phyloP scores from a whole-genome alignment of 2,329 filamentous ascomycete species.

The Berkeleyomyces basicola region DNA sequence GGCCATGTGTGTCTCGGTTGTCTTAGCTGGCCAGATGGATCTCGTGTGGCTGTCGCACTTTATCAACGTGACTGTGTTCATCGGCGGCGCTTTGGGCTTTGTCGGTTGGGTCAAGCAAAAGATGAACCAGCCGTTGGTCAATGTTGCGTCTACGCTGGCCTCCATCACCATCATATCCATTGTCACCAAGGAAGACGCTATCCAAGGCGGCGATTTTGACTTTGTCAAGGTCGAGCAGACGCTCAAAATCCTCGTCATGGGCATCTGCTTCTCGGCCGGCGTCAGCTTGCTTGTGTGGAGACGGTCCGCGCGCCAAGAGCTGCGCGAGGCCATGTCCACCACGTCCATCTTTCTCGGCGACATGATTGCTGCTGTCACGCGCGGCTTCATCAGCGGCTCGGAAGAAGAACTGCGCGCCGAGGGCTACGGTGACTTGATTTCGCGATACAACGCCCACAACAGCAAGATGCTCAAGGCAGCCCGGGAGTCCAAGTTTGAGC shows the following conservation, averaged over 20 bases:
- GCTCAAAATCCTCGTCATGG: conserved; percentile 69
- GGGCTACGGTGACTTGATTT: conserved; percentile 31
- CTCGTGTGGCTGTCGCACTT: conserved; percentile 57
- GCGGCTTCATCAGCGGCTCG: conserved; percentile 66
- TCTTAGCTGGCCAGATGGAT: conserved; percentile 52
- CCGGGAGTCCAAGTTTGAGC: conserved; percentile 75
- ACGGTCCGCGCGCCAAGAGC: conserved; percentile 54
- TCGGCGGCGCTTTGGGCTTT: conserved; percentile 72
- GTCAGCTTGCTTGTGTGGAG: conserved; percentile 68
- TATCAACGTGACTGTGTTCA: conserved; percentile 66
- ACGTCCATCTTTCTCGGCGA: conserved; percentile 62
- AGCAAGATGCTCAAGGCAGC: conserved; percentile 58
- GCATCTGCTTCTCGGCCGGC: conserved; percentile 51
- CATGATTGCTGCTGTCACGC: conserved; percentile 66
- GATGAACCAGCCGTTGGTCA: conserved; percentile 62
- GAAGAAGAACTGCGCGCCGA: conserved; percentile 58
- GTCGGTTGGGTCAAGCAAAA: conserved; percentile 77
- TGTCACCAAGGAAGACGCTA: conserved; percentile 77
- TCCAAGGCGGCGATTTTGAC: conserved; percentile 68
- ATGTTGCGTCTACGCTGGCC: conserved; percentile 69
- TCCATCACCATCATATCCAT: conserved; percentile 81
- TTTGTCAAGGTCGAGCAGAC: conserved; percentile 68
- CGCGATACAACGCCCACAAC: conserved; percentile 10
- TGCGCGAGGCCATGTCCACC: conserved; percentile 48
- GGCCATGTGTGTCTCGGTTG: conserved; percentile 76